Conservation (phyloP, 202 grass and related monocot species). For the Schoenoplectus tabernaemontani region DNA sequence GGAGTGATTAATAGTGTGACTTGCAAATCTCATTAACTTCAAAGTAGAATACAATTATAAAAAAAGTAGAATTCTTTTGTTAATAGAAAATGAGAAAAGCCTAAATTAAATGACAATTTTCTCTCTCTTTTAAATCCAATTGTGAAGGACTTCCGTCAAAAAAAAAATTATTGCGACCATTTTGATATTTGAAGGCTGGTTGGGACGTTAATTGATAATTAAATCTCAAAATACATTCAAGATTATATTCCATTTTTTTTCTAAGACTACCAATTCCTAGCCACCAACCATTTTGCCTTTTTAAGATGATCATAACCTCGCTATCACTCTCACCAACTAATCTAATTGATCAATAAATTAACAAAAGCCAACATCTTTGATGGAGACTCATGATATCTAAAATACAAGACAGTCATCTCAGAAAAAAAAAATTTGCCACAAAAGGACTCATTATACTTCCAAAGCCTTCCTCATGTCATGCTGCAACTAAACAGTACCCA, state of each 20-base stretch:
- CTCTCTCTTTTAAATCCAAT: too few relatives aligned
- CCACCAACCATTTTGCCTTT: slow-evolving; percentile 1
- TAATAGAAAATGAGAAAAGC: too few relatives aligned
- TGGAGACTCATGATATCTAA: background rate
- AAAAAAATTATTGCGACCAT: too few relatives aligned
- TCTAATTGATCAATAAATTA: background rate
- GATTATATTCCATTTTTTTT: too few relatives aligned
- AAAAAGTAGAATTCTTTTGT: too few relatives aligned
- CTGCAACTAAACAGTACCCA: too few relatives aligned
- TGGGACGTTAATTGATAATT: background rate
- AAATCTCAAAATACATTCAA: background rate
- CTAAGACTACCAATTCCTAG: background rate
- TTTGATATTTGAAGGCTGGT: background rate
- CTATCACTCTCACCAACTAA: slow-evolving; percentile 4
- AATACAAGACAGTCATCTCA: background rate
- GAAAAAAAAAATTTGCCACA: background rate
- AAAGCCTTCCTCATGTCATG: background rate
- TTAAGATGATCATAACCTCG: background rate
- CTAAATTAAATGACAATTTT: too few relatives aligned
- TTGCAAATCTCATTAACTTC: too few relatives aligned
- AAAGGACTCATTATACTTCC: background rate
- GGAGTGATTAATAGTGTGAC: too few relatives aligned
- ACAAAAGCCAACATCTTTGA: background rate
- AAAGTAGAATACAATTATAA: too few relatives aligned
- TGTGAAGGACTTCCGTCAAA: too few relatives aligned